A percentile compares a stretch with the other conserved stretches of the same genome.
Evolutionary conservation across 352 stramenopile genomes (phyloP).

Genomic region (Phytopythium litorale): DNA sequence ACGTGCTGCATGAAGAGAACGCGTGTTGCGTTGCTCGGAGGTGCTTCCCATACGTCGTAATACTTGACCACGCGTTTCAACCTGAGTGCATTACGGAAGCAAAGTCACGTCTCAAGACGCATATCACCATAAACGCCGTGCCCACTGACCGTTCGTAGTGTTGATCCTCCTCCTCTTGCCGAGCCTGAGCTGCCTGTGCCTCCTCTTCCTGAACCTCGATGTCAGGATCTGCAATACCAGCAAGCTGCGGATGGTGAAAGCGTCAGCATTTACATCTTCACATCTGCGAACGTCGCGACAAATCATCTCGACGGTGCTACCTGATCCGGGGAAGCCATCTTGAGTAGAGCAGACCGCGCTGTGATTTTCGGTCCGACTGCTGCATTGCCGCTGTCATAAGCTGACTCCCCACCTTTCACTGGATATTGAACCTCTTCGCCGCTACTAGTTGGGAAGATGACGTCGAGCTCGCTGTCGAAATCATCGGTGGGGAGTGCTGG

Average conservation of each 20-base stretch:
- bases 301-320: slow-evolving; percentile 12
- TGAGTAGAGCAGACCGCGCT: slow-evolving; percentile 42
- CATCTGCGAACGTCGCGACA: not conserved
- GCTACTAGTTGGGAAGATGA: not conserved
- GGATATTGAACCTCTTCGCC: not conserved
- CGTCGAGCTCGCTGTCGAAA: slow-evolving; percentile 29
- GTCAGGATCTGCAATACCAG: slow-evolving; percentile 32
- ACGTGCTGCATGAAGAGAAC: slow-evolving; percentile 86
- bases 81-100: slow-evolving; percentile 12
- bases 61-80: slow-evolving; percentile 74
- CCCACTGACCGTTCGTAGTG: slow-evolving; percentile 42
- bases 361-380: slow-evolving; percentile 29
- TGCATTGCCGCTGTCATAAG: slow-evolving; percentile 10
- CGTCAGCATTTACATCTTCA: not conserved
- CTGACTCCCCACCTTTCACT: slow-evolving; percentile 3
- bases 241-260: slow-evolving; percentile 21
- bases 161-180: slow-evolving; percentile 44
- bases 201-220: slow-evolving; percentile 44
- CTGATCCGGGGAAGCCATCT: slow-evolving; percentile 40
- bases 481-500: slow-evolving; percentile 15
- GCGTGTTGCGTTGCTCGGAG: slow-evolving; percentile 73
- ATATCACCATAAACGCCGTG: not conserved
- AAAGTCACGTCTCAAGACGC: not conserved
- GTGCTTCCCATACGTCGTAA: slow-evolving; percentile 85
- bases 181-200: slow-evolving; percentile 36